These are phyloP conservation scores for Bonnemaisonia californica DNA, from an alignment of 31 red algal species.

Conservation along the genomic window DNA sequence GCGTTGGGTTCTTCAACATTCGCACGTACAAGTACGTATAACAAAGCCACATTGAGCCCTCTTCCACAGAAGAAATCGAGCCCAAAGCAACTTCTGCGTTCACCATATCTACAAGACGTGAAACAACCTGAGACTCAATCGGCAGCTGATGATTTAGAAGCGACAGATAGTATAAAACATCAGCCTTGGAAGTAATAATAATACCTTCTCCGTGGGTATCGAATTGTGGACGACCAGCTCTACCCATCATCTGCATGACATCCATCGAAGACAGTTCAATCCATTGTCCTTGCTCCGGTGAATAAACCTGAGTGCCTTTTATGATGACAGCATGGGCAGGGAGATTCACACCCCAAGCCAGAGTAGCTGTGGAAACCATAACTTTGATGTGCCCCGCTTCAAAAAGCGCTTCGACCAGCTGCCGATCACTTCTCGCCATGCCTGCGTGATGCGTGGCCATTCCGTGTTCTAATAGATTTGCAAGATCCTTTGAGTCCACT, in stretches of 20 bases:
- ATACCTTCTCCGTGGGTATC: constrained; percentile 88
- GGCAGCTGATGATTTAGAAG: constrained; percentile 81
- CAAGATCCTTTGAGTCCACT: constrained; percentile 68
- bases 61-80: constrained; percentile 62
- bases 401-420: constrained; percentile 87
- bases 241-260: constrained; percentile 98
- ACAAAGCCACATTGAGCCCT: constrained; percentile 85
- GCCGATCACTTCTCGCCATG: constrained; percentile 77
- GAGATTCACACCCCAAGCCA: constrained; percentile 99
- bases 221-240: constrained; percentile 94
- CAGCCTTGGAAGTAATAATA: constrained; percentile 89
- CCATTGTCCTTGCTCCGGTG: constrained; percentile 74
- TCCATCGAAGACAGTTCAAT: constrained; percentile 88
- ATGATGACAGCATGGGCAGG: constrained; percentile 97
- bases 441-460: constrained; percentile 96
- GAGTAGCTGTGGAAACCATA: constrained; percentile 90
- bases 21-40: constrained; percentile 94
- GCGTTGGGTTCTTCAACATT: constrained; percentile 76
- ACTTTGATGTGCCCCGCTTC: constrained; percentile 76
- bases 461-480: constrained; percentile 60
- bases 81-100: constrained; percentile 92
- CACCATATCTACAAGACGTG: constrained; percentile 78
- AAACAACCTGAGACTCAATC: constrained; percentile 88
- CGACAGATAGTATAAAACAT: constrained; percentile 82
- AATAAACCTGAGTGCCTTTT: constrained; percentile 95